Percentiles rank a stretch among this genome's conserved stretches.
Evolutionary conservation across 352 stramenopile species (phyloP).

Genomic region (Phytophthora palmivora): DNA sequence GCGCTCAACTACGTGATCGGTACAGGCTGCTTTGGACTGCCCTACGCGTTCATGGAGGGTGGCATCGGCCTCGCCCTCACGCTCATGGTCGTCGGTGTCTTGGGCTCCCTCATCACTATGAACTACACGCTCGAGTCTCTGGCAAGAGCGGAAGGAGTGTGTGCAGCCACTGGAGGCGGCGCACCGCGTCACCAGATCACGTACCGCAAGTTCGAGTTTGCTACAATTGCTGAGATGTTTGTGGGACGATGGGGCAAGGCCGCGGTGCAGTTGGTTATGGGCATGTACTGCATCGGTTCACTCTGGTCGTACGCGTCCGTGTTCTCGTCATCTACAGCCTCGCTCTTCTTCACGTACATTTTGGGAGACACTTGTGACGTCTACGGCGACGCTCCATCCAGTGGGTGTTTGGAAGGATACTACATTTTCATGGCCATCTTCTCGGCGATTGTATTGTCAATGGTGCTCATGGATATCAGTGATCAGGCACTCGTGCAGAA

Average conservation of each 20-base stretch:
- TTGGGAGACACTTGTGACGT: constrained; percentile 71
- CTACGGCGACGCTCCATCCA: constrained; percentile 53
- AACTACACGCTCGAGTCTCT: constrained; percentile 90
- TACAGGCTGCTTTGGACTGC: constrained; percentile 86
- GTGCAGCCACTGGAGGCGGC: constrained; percentile 53
- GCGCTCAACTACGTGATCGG: constrained; percentile 89
- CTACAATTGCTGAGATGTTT: constrained; percentile 85
- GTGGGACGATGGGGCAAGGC: constrained; percentile 72
- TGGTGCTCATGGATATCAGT: constrained; percentile 88
- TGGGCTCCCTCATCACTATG: constrained; percentile 81
- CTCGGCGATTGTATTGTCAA: constrained; percentile 71
- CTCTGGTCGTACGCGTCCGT: constrained; percentile 88
- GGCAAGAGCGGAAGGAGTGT: constrained; percentile 78
- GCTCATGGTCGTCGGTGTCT: constrained; percentile 70
- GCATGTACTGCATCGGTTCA: constrained; percentile 77
- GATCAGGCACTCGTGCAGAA: constrained; percentile 85
- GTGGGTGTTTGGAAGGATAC: constrained; percentile 69
- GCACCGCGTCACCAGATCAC: constrained; percentile 73
- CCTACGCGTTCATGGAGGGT: constrained; percentile 78
- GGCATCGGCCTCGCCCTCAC: constrained; percentile 67
- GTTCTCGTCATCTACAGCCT: constrained; percentile 87
- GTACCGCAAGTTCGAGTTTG: constrained; percentile 90
- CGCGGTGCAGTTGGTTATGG: constrained; percentile 75
- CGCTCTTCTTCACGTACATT: constrained; percentile 80
- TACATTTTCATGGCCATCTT: constrained; percentile 85